Base-by-base conservation (phyloP, 2,329 filamentous ascomycete genomes). In the Fusarium sp. region DNA sequence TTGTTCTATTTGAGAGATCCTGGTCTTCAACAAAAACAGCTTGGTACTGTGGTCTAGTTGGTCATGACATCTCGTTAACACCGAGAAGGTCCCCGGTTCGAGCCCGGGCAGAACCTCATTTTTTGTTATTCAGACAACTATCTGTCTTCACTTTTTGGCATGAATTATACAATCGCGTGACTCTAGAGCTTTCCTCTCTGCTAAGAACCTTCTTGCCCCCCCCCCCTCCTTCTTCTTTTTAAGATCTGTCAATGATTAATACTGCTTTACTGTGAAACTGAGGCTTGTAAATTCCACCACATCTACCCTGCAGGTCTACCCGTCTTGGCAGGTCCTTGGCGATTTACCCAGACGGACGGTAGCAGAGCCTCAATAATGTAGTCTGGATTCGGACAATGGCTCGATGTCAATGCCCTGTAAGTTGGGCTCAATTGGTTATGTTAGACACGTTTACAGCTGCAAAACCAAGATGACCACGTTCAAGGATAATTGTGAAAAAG, bases 291-390 rank as follows among this genome's bases (percentile, higher is more conserved):
- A 13, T 7, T 28, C 3, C 2, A 51, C 25, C 9, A n/a, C 23
- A 4, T 9, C 10, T 51, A 51, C 49, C 49, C 34, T 47, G 32
- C 34, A 55, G 14, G 20, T 34, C 34, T 42, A 48, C 60, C 60
- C 62, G 60, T 46, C 60, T 64, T 65, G 53, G 58, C 58, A 37
- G 5, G 30, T 7, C 7, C 60, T 65, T 63, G 60, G 62, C 60
- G 34, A 40, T 40, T n/a, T 34, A 18, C 37, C 14, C 13, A 27
- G 16, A 6, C 9, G 18, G n/a, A 30, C 20, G 16, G 2, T 1
- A 42, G 46, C 60, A 65, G 62, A 65, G 62, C 62, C 62, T 59
- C 62, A 42, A 59, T 18, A 20, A 30, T 16, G 25, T 11, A 23
- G 16, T 30, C 9, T 8, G 10, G 20, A 37, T n/a, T 43, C 27